Evolutionary conservation across 2,329 filamentous ascomycete species (phyloP).

Genomic region (Pseudogymnoascus sp.): DNA sequence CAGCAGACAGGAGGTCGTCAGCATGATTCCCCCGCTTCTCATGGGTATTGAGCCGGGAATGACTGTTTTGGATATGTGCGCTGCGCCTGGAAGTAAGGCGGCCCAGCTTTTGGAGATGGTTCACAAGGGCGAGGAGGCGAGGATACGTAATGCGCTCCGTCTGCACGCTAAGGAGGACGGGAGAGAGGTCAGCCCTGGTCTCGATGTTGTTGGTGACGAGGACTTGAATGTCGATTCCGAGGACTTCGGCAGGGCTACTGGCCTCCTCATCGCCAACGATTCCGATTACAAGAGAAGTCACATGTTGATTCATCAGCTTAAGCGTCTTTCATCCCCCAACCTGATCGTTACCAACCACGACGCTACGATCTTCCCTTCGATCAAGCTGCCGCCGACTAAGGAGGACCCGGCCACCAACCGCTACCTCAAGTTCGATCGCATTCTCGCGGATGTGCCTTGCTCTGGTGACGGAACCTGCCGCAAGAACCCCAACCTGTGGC

Average conservation of each 20-base stretch:
- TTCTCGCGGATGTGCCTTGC: slow-evolving; percentile 93
- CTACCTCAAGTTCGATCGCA: slow-evolving; percentile 95
- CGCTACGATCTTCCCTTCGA: slow-evolving; percentile 87
- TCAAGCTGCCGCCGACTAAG: slow-evolving; percentile 63
- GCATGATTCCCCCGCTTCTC: slow-evolving; percentile 94
- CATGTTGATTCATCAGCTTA: slow-evolving; percentile 96
- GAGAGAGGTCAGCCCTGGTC: slow-evolving; percentile 42
- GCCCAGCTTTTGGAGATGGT: slow-evolving; percentile 92
- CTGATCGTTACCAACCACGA: slow-evolving; percentile 97
- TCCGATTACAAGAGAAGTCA: slow-evolving; percentile 94
- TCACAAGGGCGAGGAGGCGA: slow-evolving; percentile 82
- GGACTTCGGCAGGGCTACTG: slow-evolving; percentile 82
- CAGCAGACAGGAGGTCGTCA: slow-evolving; percentile 92
- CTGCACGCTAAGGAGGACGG: slow-evolving; percentile 54
- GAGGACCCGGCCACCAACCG: slow-evolving; percentile 48
- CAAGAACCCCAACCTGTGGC: slow-evolving; percentile 93
- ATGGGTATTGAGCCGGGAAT: slow-evolving; percentile 88
- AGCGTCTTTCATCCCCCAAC: slow-evolving; percentile 92
- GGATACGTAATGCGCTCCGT: slow-evolving; percentile 64
- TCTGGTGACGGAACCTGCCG: slow-evolving; percentile 89
- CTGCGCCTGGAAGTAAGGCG: slow-evolving; percentile 93
- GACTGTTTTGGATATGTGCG: slow-evolving; percentile 91
- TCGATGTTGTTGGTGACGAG: slow-evolving; percentile 37
- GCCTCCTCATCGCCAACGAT: slow-evolving; percentile 90
- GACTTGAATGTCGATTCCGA: slow-evolving; percentile 47